Percentiles rank a stretch among this genome's conserved stretches.
Evolutionary conservation across 345 rosid species (phyloP).

Genomic region (Physaria fendleri): DNA sequence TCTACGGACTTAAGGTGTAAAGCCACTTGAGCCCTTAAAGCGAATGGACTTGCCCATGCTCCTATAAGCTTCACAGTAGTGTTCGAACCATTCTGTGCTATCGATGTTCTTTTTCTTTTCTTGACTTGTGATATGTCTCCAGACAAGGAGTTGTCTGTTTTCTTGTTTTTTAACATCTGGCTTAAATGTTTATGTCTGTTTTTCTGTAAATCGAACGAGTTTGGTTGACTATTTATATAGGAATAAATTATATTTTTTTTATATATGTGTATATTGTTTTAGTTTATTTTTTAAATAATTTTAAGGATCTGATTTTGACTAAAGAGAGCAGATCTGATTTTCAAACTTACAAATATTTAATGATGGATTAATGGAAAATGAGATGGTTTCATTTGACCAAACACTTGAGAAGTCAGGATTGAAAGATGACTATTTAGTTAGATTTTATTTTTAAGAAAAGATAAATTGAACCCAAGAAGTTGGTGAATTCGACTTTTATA

Average conservation of each 20-base stretch:
- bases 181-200: background rate
- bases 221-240: slow-evolving; percentile 7
- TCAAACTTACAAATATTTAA: background rate
- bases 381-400: slow-evolving; percentile 16
- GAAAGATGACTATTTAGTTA: slow-evolving; percentile 29
- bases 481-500: no score
- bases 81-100: slow-evolving; percentile 12
- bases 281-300: background rate
- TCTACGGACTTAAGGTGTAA: slow-evolving; percentile 27
- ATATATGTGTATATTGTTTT: background rate
- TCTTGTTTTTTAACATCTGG: slow-evolving; percentile 10
- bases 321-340: background rate
- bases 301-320: background rate
- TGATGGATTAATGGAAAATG: background rate
- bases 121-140: slow-evolving; percentile 4
- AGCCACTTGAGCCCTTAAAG: slow-evolving; percentile 28
- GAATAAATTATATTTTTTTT: background rate
- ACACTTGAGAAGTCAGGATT: slow-evolving; percentile 10
- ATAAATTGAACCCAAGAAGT: no score
- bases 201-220: background rate
- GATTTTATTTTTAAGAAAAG: no score
- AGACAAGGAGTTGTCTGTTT: slow-evolving; percentile 5
- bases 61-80: slow-evolving; percentile 20
- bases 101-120: slow-evolving; percentile 2
- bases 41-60: slow-evolving; percentile 28